Percentiles rank a stretch among this genome's conserved stretches.
Evolutionary conservation across 768 basidiomycete genomes (phyloP).

Genomic region (Tricholoma bakamatsutake): DNA sequence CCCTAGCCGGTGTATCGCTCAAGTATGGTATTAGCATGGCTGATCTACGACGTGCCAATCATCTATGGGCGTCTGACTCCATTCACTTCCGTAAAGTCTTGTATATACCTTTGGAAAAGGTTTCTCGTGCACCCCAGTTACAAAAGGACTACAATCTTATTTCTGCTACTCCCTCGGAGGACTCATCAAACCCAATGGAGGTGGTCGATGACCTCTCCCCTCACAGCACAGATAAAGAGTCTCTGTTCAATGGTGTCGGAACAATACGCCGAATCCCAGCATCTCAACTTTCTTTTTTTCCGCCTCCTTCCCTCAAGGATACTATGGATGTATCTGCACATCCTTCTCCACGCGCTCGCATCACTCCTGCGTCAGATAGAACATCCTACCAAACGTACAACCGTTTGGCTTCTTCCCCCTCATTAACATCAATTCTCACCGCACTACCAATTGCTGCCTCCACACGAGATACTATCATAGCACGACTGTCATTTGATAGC

Average conservation of each 20-base stretch:
- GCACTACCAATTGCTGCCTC: conserved; percentile 46
- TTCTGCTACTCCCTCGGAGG: conserved; percentile 19
- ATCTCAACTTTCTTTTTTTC: conserved; percentile 51
- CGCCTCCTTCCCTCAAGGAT: conserved; percentile 31
- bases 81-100: conserved; percentile 83
- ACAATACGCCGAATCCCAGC: conserved; percentile 42
- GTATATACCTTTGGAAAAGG: conserved; percentile 69
- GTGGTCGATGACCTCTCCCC: conserved; percentile 5
- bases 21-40: conserved; percentile 85
- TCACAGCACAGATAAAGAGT: conserved; percentile 3
- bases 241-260: conserved; percentile 9
- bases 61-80: conserved; percentile 89
- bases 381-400: conserved; percentile 4
- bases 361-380: not conserved
- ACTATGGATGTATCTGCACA: conserved; percentile 11
- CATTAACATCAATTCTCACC: conserved; percentile 38
- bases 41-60: conserved; percentile 81
- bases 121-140: conserved; percentile 38
- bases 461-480: conserved; percentile 49
- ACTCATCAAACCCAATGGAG: conserved; percentile 13
- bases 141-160: conserved; percentile 20
- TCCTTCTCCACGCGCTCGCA: conserved; percentile 3
- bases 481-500: conserved; percentile 51
- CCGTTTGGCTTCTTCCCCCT: conserved; percentile 27
- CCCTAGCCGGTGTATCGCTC: conserved; percentile 81